Evolutionary conservation across 352 stramenopile species (phyloP).

Genomic region (Globisporangium paroecandrum): DNA sequence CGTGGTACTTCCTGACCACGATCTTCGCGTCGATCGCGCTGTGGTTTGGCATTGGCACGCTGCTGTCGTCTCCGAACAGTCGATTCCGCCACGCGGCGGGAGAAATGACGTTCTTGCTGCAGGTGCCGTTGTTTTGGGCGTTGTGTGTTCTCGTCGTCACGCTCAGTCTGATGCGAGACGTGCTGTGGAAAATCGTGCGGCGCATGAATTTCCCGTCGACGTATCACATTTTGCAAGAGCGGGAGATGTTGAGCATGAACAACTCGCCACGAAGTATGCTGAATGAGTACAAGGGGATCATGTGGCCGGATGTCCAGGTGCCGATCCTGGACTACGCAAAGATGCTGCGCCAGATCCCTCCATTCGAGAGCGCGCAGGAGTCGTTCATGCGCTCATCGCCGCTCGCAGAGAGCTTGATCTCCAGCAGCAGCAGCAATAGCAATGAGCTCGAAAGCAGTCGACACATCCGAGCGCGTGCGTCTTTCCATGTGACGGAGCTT

Average conservation of each 20-base stretch:
- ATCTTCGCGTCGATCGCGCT: slow-evolving; percentile 49
- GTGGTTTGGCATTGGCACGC: slow-evolving; percentile 63
- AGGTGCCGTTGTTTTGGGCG: slow-evolving; percentile 58
- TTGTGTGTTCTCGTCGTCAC: slow-evolving; percentile 55
- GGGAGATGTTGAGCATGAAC: slow-evolving; percentile 54
- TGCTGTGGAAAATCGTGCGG: slow-evolving; percentile 71
- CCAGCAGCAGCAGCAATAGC: slow-evolving; percentile 12
- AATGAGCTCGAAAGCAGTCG: slow-evolving; percentile 17
- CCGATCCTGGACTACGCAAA: slow-evolving; percentile 50
- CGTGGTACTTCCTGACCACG: slow-evolving; percentile 67
- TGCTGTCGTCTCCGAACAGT: slow-evolving; percentile 48
- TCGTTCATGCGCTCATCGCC: slow-evolving; percentile 54
- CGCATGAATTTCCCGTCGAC: slow-evolving; percentile 59
- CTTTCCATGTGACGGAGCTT: slow-evolving; percentile 37
- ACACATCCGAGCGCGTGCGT: slow-evolving; percentile 54
- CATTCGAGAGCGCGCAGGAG: slow-evolving; percentile 51
- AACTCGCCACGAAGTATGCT: slow-evolving; percentile 58
- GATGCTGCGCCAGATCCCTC: slow-evolving; percentile 40
- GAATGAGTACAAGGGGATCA: slow-evolving; percentile 28
- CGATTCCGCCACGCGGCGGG: slow-evolving; percentile 59
- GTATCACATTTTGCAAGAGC: slow-evolving; percentile 80
- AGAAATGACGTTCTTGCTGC: slow-evolving; percentile 66
- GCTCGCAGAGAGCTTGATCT: slow-evolving; percentile 56
- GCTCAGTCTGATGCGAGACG: slow-evolving; percentile 61
- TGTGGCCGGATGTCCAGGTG: slow-evolving; percentile 41